Percentiles rank a stretch among this genome's conserved stretches.
Evolutionary conservation across 768 basidiomycete genomes (phyloP).

Genomic region (Lactarius sp.): DNA sequence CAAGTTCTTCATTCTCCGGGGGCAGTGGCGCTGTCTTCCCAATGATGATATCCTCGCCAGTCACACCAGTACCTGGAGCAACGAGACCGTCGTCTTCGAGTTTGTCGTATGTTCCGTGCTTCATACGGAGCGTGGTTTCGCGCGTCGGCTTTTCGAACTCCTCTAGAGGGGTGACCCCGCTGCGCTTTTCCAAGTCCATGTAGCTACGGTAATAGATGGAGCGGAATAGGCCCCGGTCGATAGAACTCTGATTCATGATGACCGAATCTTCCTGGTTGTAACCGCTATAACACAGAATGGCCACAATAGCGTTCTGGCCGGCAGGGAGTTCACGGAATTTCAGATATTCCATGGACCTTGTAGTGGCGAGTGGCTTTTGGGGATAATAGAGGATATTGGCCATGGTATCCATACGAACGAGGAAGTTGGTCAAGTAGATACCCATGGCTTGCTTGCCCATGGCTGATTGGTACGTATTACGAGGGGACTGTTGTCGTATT

Average conservation of each 20-base stretch:
- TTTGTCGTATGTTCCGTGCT: constrained; percentile 98
- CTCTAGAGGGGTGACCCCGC: constrained; percentile 85
- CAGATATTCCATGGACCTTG: constrained; percentile 98
- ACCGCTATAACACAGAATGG: constrained; percentile 96
- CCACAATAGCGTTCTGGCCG: constrained; percentile 98
- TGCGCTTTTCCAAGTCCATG: constrained; percentile 97
- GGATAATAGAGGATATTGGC: constrained; percentile 99
- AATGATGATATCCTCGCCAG: constrained; percentile 98
- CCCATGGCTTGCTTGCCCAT: constrained; percentile 99
- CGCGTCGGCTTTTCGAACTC: constrained; percentile 96
- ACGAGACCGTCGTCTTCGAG: constrained; percentile 95
- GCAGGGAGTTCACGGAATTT: constrained; percentile 98
- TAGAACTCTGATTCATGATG: constrained; percentile 99
- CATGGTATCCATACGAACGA: constrained; percentile 99
- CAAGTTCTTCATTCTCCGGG: constrained; percentile 94
- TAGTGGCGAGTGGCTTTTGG: constrained; percentile 97
- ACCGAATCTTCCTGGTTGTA: constrained; percentile 99
- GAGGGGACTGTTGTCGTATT: constrained; percentile 70
- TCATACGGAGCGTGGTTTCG: constrained; percentile 91
- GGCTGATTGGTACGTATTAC: constrained; percentile 99
- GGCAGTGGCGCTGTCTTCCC: constrained; percentile 98
- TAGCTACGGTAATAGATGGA: constrained; percentile 98
- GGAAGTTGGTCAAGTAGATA: constrained; percentile 95
- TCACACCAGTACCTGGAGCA: constrained; percentile 90
- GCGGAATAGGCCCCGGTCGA: constrained; percentile 96